Evolutionary conservation across 768 basidiomycete species (phyloP).

Genomic region (Leccinum broughii): DNA sequence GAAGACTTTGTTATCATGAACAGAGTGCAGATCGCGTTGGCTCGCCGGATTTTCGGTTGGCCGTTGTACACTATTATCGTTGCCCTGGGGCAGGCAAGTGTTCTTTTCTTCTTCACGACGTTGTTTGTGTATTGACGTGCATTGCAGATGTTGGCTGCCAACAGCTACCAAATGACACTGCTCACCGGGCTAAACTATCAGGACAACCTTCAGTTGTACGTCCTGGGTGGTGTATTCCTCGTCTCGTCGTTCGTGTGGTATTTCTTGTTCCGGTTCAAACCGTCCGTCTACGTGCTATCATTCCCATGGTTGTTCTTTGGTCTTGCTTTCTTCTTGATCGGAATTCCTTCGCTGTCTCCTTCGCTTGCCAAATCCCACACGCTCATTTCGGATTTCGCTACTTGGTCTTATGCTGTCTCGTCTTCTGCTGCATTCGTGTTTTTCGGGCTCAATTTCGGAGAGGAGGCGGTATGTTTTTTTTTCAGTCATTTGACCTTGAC

Average conservation of each 20-base stretch:
- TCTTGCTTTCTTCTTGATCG: conserved; percentile 89
- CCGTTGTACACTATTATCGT: conserved; percentile 91
- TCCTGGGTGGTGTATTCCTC: conserved; percentile 87
- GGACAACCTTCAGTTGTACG: conserved; percentile 79
- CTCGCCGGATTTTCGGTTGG: conserved; percentile 81
- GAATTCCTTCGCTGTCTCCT: conserved; percentile 71
- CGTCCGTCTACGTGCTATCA: conserved; percentile 84
- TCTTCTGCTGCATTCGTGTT: conserved; percentile 93
- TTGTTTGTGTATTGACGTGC: conserved; percentile 2
- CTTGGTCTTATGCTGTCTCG: conserved; percentile 89
- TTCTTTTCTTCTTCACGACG: neutral
- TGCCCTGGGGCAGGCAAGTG: conserved; percentile 71
- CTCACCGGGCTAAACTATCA: conserved; percentile 86
- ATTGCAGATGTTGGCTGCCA: conserved; percentile 76
- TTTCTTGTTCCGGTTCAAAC: conserved; percentile 81
- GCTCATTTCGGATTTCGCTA: conserved; percentile 74
- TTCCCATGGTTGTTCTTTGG: conserved; percentile 91
- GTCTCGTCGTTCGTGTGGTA: conserved; percentile 89
- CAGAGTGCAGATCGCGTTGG: conserved; percentile 79
- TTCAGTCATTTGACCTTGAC: neutral
- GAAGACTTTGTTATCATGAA: conserved; percentile 81
- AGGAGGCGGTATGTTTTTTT: conserved; percentile 72
- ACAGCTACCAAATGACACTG: conserved; percentile 93
- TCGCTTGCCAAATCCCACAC: conserved; percentile 61
- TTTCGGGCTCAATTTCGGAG: conserved; percentile 96